A percentile compares a stretch with the other conserved stretches of the same genome.
phyloP scores from a whole-genome alignment of 78 protist species.

The Cavenderia fasciculata region DNA sequence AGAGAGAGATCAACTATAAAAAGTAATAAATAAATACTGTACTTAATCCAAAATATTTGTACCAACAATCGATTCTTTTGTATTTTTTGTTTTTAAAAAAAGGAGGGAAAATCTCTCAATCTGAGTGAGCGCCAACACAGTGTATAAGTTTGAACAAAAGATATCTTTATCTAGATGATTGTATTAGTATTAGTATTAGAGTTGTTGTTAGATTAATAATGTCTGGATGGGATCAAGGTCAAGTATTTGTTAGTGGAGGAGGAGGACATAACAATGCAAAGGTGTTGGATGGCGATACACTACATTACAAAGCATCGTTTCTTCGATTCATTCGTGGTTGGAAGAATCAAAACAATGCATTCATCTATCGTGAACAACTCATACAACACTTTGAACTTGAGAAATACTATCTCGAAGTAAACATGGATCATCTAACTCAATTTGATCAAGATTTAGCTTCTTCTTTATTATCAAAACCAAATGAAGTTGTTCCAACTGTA shows the following conservation, averaged over 20 bases:
- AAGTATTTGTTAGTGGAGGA: constrained; percentile 54
- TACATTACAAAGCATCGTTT: constrained; percentile 4
- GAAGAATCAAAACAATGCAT: constrained; percentile 39
- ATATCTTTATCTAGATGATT: no score
- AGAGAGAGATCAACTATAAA: no score
- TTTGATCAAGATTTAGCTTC: constrained; percentile 31
- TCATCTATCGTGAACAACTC: constrained; percentile 71
- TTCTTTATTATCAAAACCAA: constrained; percentile 26
- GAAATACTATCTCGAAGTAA: constrained; percentile 39
- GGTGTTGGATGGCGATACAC: neutral
- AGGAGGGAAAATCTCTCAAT: no score
- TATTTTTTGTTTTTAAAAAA: no score
- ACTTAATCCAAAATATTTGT: no score
- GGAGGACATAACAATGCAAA: constrained; percentile 25
- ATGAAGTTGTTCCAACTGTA: constrained; percentile 60
- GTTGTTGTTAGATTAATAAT: no score
- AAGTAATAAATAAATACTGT: no score
- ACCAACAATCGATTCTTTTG: no score
- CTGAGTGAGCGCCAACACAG: no score
- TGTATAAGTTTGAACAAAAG: no score
- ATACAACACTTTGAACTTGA: constrained; percentile 36
- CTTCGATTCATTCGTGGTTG: constrained; percentile 28
- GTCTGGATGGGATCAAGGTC: constrained; percentile 75
- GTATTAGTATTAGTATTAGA: no score
- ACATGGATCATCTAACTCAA: constrained; percentile 61